Evolutionary conservation across 2,329 filamentous ascomycete species (phyloP).

Genomic region (Fusarium irregulare): DNA sequence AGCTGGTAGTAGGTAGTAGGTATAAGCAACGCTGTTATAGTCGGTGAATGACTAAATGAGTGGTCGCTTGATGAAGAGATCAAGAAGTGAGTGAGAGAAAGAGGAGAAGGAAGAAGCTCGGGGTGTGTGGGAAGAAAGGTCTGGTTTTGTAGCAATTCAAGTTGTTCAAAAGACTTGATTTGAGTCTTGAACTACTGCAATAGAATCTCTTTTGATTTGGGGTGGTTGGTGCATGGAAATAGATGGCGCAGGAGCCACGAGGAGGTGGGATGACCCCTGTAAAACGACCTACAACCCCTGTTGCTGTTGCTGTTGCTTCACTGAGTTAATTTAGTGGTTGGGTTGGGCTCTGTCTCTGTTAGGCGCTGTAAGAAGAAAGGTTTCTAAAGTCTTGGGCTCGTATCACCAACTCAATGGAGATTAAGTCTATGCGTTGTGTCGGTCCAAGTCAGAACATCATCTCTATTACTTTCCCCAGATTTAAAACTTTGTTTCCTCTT

Average conservation of each 20-base stretch:
- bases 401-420: slow-evolving; percentile 8
- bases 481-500: neutral
- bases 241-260: slow-evolving; percentile 37
- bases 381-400: slow-evolving; percentile 1
- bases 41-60: neutral
- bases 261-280: slow-evolving; percentile 32
- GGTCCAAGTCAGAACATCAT: neutral
- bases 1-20: neutral
- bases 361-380: neutral
- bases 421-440: slow-evolving; percentile 8
- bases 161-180: slow-evolving; percentile 9
- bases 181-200: slow-evolving; percentile 7
- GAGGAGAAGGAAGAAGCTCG: neutral
- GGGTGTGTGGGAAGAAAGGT: slow-evolving; percentile 30
- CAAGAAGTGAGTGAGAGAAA: slow-evolving; percentile 2
- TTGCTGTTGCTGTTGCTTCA: slow-evolving; percentile 17
- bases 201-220: neutral
- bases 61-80: slow-evolving; percentile 11
- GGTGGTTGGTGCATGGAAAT: slow-evolving; percentile 39
- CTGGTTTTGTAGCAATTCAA: slow-evolving; percentile 32
- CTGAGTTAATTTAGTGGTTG: slow-evolving; percentile 31
- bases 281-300: slow-evolving; percentile 13
- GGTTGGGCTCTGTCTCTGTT: slow-evolving; percentile 27
- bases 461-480: slow-evolving; percentile 3
- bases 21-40: slow-evolving; percentile 5